Base-by-base conservation (phyloP, 208 protist species). In the Zelonia costaricensis region DNA sequence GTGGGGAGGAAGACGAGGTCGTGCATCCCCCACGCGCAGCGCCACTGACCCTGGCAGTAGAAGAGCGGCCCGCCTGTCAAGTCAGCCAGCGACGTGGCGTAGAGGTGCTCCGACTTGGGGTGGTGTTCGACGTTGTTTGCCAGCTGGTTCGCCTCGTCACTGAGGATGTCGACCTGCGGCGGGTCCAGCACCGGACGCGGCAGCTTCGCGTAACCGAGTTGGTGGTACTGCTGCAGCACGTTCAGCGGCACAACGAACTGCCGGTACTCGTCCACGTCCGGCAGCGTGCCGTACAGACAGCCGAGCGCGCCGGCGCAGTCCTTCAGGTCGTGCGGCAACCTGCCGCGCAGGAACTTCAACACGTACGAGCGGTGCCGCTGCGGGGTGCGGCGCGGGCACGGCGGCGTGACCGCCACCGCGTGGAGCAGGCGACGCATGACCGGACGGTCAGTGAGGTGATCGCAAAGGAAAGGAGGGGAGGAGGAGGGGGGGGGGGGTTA, bases 61-160 rank as follows among this genome's bases (percentile, higher is more conserved):
- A 94, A 94, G 1, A 94, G 63, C n/a, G 84, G 85, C 15, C 85
- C 83, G n/a, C 60, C 69, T 7, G 79, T 92, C 28, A 92, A 48
- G 60, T 90, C 69, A 2, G 83, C 80, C 30, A 94, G 72, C n/a
- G 85, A 88, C 20, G 85, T 94, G 18, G 83, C 80, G 70, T 91
- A 94, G 22, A 92, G 72, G 51, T 85, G 76, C 49, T 92, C 83
- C 38, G 77, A 80, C 63, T 89, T 89, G 31, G 83, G 82, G 67
- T 91, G 85, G 58, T 92, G 85, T 72, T 94, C 88, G 3, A 86
- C 80, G 59, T 94, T 91, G 68, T 92, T 84, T 10, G 83, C 88
- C 31, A 94, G 70, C 55, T 94, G 76, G 59, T 86, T 80, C 15
- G 88, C 85, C 52, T 94, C 85, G 39, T 92, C 85, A 7, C 76